A percentile compares a stretch with the other conserved stretches of the same genome.
These are phyloP conservation scores for Clonostachys rhizophaga DNA, from an alignment of 2,329 filamentous ascomycete species.

Conservation along the genomic window DNA sequence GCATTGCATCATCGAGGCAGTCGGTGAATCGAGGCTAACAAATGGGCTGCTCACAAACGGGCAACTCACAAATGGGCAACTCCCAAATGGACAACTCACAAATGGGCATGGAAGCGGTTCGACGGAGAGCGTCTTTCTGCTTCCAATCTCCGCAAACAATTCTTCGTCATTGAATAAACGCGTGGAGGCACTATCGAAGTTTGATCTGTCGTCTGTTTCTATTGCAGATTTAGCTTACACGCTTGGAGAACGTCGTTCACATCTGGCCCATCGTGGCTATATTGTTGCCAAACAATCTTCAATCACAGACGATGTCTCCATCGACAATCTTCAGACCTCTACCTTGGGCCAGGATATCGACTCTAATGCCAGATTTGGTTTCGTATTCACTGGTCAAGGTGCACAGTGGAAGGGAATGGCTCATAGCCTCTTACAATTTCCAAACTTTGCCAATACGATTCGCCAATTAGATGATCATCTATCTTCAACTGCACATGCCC, in stretches of 20 bases:
- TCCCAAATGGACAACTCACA: background rate
- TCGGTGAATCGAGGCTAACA: background rate
- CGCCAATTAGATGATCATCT: background rate
- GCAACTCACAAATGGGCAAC: background rate
- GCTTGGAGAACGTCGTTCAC: constrained; percentile 6
- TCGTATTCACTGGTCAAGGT: constrained; percentile 42
- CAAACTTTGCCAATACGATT: background rate
- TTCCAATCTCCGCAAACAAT: background rate
- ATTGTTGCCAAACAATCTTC: constrained; percentile 1
- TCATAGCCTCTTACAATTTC: constrained; percentile 4
- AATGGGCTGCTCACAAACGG: background rate
- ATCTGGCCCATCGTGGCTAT: constrained; percentile 8
- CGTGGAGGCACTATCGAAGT: background rate
- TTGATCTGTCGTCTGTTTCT: background rate
- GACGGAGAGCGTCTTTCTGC: background rate
- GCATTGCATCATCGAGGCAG: constrained; percentile 28
- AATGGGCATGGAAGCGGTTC: background rate
- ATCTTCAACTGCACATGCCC: background rate
- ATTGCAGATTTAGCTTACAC: constrained; percentile 10
- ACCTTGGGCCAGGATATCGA: no score
- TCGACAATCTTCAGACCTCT: no score
- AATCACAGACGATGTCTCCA: no score
- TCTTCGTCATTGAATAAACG: background rate
- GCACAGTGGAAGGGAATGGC: constrained; percentile 20
- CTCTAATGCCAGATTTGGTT: constrained; percentile 13